These are phyloP conservation scores for Phaeotremella fagi DNA, from an alignment of 768 basidiomycete genomes.

Conservation along the genomic window DNA sequence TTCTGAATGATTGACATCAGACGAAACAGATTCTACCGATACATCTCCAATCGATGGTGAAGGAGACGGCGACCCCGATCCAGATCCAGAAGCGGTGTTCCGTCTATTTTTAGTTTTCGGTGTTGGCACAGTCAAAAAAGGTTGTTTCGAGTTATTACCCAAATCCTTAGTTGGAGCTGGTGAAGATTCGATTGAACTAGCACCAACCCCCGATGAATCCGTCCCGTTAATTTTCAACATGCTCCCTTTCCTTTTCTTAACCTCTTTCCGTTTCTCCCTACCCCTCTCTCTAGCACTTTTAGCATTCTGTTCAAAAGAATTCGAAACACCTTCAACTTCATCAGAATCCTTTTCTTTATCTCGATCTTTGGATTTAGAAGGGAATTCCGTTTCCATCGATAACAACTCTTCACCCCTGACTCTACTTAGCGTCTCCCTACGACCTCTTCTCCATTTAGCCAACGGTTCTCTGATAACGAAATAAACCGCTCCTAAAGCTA, in stretches of 20 bases:
- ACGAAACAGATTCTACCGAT: no score
- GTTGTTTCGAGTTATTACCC: no score
- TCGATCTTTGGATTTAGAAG: slow-evolving; percentile 4
- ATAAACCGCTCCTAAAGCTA: slow-evolving; percentile 31
- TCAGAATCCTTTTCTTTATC: slow-evolving; percentile 10
- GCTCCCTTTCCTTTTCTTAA: slow-evolving; percentile 7
- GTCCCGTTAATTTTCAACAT: not conserved
- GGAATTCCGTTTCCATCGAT: slow-evolving; percentile 8
- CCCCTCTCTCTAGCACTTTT: slow-evolving; percentile 14
- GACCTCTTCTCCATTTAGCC: slow-evolving; percentile 5
- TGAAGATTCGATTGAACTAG: slow-evolving; percentile 1
- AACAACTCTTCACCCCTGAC: slow-evolving; percentile 21
- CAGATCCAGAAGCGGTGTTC: no score
- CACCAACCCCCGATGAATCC: not conserved
- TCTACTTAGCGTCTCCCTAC: slow-evolving; percentile 18
- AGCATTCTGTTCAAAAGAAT: slow-evolving; percentile 3
- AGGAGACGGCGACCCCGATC: no score
- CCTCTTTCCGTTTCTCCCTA: slow-evolving; percentile 7
- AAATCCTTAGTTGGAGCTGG: not conserved
- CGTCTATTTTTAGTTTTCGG: not conserved
- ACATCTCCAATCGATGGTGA: no score
- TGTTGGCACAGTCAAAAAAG: not conserved
- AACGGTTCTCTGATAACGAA: slow-evolving; percentile 33
- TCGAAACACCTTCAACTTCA: slow-evolving; percentile 9
- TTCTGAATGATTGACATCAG: no score